A percentile compares a stretch with the other conserved stretches of the same genome.
phyloP scores from a whole-genome alignment of 805 yeast species.

The Hanseniaspora clermontiae region DNA sequence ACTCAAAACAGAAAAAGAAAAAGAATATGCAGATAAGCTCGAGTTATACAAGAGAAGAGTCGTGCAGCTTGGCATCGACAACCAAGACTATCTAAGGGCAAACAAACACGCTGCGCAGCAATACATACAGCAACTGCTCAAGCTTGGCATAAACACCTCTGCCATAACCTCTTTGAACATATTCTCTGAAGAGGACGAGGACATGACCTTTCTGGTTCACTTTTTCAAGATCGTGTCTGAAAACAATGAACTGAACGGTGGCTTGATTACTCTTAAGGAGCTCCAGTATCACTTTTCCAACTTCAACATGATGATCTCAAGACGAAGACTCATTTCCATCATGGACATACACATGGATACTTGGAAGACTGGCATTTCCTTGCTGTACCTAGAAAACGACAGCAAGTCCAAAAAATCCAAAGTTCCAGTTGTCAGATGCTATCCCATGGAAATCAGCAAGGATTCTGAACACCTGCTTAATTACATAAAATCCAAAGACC shows the following conservation, averaged over 20 bases:
- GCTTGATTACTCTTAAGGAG: conserved; percentile 6
- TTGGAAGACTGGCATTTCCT: conserved; percentile 6
- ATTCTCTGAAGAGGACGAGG: conserved; percentile 1
- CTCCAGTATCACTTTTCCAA: conserved; percentile 9
- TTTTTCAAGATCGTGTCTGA: conserved; percentile 1
- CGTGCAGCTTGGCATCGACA: conserved; percentile 7
- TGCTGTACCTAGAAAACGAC: not conserved
- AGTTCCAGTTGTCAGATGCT: conserved; percentile 4
- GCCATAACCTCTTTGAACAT: conserved; percentile 4
- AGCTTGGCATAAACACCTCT: conserved; percentile 2
- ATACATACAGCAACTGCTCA: conserved; percentile 3
- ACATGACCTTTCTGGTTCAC: not conserved
- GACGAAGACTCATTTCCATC: not conserved
- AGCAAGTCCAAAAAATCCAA: not conserved
- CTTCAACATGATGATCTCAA: conserved; percentile 9
- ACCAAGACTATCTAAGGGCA: not conserved
- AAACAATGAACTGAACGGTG: conserved; percentile 7
- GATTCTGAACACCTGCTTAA: conserved; percentile 5
- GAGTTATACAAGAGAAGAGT: conserved; percentile 5
- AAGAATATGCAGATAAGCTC: conserved; percentile 1
- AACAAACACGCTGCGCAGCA: conserved; percentile 5
- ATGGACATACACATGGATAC: not conserved
- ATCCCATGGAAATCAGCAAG: conserved; percentile 10
- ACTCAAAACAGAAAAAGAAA: not conserved
- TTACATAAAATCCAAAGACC: not conserved